A percentile compares a stretch with the other conserved stretches of the same genome.
Evolutionary conservation across 176 grass and related monocot species (phyloP).

Genomic region (Eragrostis curvula): DNA sequence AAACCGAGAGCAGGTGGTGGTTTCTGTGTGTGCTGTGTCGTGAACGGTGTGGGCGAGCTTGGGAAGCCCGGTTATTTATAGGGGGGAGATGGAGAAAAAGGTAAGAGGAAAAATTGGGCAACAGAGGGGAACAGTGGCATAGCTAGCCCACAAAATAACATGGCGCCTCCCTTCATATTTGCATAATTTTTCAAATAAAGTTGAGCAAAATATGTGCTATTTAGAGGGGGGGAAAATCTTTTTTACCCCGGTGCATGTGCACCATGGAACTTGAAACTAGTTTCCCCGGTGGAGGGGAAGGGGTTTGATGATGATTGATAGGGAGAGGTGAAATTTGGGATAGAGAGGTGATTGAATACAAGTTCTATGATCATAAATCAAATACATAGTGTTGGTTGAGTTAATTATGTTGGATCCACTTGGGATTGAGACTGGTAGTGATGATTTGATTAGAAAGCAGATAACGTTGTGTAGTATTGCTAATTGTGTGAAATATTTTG

Average conservation of each 20-base stretch:
- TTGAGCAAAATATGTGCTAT: too few species aligned
- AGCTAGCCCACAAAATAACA: too few species aligned
- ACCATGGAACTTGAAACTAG: too few species aligned
- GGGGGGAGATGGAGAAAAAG: background rate
- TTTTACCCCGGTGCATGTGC: too few species aligned
- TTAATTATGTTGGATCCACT: background rate
- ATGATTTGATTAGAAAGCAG: background rate
- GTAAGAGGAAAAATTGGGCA: background rate
- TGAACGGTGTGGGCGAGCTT: conserved; percentile 31
- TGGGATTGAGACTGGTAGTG: background rate
- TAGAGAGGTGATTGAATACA: background rate
- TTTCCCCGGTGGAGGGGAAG: background rate
- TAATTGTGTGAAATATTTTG: too few species aligned
- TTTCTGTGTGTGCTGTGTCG: conserved; percentile 14
- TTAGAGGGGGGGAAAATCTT: too few species aligned
- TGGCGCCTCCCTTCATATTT: too few species aligned
- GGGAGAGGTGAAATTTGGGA: conserved; percentile 31
- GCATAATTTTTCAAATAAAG: too few species aligned
- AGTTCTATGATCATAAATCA: background rate
- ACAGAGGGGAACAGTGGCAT: background rate
- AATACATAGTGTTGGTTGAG: background rate
- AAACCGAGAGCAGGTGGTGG: conserved; percentile 27
- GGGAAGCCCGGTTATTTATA: conserved; percentile 51
- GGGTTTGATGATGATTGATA: conserved; percentile 34
- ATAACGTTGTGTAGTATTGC: background rate